phyloP scores from a whole-genome alignment of 495 filamentous ascomycete genomes.

The Aspergillus sclerotioniger region DNA sequence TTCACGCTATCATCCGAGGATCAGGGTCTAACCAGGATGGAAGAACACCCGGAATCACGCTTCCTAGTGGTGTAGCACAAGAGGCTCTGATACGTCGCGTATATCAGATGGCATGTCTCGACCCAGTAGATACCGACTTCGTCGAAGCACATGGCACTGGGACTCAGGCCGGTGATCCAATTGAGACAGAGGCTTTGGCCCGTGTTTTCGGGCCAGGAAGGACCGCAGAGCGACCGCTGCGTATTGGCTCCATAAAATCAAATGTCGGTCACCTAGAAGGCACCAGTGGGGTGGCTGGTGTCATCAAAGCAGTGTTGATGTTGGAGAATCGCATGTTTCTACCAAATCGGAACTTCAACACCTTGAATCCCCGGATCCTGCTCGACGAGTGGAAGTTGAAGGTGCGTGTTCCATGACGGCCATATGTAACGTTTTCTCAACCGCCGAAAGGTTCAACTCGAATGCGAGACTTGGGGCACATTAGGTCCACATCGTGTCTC shows the following conservation, averaged over 20 bases:
- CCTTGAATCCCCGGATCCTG: slow-evolving; percentile 32
- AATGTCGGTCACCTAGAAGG: slow-evolving; percentile 49
- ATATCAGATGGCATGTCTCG: slow-evolving; percentile 46
- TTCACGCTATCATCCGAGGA: slow-evolving; percentile 37
- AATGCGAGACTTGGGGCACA: slow-evolving; percentile 21
- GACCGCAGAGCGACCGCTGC: neutral
- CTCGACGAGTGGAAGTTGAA: slow-evolving; percentile 30
- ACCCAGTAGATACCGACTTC: slow-evolving; percentile 20
- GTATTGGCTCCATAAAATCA: slow-evolving; percentile 40
- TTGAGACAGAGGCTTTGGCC: slow-evolving; percentile 54
- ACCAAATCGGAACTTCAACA: slow-evolving; percentile 32
- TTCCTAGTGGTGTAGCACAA: slow-evolving; percentile 55
- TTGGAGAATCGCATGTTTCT: slow-evolving; percentile 32
- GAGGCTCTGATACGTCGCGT: slow-evolving; percentile 46
- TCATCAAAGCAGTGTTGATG: slow-evolving; percentile 38
- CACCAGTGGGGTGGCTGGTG: slow-evolving; percentile 36
- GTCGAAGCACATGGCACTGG: slow-evolving; percentile 48
- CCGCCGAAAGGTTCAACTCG: slow-evolving; percentile 11
- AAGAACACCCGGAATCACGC: slow-evolving; percentile 51
- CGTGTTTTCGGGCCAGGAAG: slow-evolving; percentile 11
- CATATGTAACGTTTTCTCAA: neutral
- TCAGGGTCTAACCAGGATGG: slow-evolving; percentile 41
- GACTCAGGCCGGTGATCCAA: slow-evolving; percentile 58
- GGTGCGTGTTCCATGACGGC: slow-evolving; percentile 12
- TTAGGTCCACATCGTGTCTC: slow-evolving; percentile 28